Evolutionary conservation across 139 green algal genomes (phyloP).

Genomic region (Diplosphaera chodatii): DNA sequence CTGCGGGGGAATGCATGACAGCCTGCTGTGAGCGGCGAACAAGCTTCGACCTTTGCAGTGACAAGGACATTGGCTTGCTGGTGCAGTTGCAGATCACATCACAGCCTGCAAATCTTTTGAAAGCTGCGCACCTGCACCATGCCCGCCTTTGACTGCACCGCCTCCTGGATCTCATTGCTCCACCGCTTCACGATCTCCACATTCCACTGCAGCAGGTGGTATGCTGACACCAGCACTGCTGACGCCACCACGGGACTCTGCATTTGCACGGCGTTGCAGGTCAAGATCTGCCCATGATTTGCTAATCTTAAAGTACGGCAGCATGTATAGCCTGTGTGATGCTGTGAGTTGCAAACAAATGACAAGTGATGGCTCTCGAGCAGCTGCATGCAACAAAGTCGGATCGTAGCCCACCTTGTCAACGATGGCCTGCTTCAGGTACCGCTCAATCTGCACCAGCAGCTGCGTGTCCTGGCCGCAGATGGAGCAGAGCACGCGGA

Average conservation of each 20-base stretch:
- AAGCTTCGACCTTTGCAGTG: too few species aligned
- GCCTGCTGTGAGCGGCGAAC: too few species aligned
- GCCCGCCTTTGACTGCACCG: constrained; percentile 73
- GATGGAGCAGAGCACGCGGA: constrained; percentile 96
- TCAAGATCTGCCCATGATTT: too few species aligned
- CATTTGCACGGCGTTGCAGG: background rate
- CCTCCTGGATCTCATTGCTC: constrained; percentile 94
- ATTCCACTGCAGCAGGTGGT: constrained; percentile 79
- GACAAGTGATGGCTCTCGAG: too few species aligned
- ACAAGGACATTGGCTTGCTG: constrained; percentile 1
- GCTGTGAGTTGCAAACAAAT: too few species aligned
- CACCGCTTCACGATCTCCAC: constrained; percentile 96
- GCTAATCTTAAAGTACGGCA: too few species aligned
- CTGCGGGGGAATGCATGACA: constrained; percentile 30
- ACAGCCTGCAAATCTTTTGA: background rate
- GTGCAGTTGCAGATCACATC: background rate
- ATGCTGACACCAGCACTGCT: constrained; percentile 76
- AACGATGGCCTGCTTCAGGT: constrained; percentile 97
- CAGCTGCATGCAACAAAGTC: constrained; percentile 56
- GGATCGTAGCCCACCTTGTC: constrained; percentile 65
- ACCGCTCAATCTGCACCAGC: constrained; percentile 86
- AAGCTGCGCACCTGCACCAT: constrained; percentile 61
- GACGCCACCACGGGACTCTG: constrained; percentile 49
- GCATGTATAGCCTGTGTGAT: too few species aligned
- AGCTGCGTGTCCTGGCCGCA: constrained; percentile 69